Evolutionary conservation across 768 basidiomycete genomes (phyloP).

Genomic region (Serpula lacrymans): DNA sequence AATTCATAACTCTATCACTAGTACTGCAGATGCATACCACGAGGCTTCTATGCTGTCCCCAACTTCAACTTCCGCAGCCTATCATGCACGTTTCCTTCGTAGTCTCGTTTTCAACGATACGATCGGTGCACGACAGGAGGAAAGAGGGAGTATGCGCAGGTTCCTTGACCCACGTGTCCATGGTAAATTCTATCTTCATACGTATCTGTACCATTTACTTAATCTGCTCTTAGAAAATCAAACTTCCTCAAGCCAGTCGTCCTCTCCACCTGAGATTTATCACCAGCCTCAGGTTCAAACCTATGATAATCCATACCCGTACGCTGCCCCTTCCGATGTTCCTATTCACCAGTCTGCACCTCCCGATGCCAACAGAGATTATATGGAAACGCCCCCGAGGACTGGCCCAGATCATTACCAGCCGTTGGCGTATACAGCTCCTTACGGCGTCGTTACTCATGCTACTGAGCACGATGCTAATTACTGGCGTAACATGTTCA

Average conservation of each 20-base stretch:
- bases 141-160: slow-evolving; percentile 35
- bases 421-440: neutral
- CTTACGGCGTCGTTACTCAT: slow-evolving; percentile 25
- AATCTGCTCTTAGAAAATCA: slow-evolving; percentile 13
- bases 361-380: slow-evolving; percentile 3
- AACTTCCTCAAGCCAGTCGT: neutral
- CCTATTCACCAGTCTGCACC: slow-evolving; percentile 8
- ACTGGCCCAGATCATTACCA: slow-evolving; percentile 1
- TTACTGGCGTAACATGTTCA: slow-evolving; percentile 74
- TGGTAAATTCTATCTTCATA: slow-evolving; percentile 32
- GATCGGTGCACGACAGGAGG: slow-evolving; percentile 47
- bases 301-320: slow-evolving; percentile 28
- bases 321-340: slow-evolving; percentile 8
- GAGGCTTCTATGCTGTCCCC: slow-evolving; percentile 62
- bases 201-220: slow-evolving; percentile 17
- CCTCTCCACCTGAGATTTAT: slow-evolving; percentile 30
- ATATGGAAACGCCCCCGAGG: neutral
- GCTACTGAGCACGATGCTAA: slow-evolving; percentile 60
- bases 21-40: slow-evolving; percentile 76
- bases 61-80: slow-evolving; percentile 63
- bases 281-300: slow-evolving; percentile 27
- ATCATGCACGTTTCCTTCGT: slow-evolving; percentile 77
- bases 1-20: slow-evolving; percentile 61
- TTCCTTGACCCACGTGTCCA: slow-evolving; percentile 56
- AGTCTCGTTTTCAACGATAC: slow-evolving; percentile 64